Evolutionary conservation across 495 filamentous ascomycete species (phyloP).

Genomic region (Penicillium taxi): DNA sequence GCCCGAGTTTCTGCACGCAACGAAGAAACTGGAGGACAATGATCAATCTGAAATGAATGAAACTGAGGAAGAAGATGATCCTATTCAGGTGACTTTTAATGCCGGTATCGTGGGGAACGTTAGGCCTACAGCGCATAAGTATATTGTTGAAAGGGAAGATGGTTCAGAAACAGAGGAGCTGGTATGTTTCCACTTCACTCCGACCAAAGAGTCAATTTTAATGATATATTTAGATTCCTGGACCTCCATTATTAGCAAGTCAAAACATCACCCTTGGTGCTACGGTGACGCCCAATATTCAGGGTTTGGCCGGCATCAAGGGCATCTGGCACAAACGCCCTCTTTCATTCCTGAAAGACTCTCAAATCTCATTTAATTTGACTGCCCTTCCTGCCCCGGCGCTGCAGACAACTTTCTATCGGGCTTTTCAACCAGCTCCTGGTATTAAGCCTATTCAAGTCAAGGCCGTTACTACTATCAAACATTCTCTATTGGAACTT

Average conservation of each 20-base stretch:
- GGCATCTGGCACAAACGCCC: constrained; percentile 23
- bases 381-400: constrained; percentile 25
- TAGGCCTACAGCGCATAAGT: constrained; percentile 13
- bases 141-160: constrained; percentile 20
- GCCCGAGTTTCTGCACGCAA: constrained; percentile 12
- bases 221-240: constrained; percentile 15
- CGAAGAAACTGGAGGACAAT: constrained; percentile 14
- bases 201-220: not conserved
- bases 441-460: constrained; percentile 31
- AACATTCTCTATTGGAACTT: constrained; percentile 17
- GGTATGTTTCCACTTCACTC: constrained; percentile 18
- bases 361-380: constrained; percentile 18
- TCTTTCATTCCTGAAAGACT: constrained; percentile 26
- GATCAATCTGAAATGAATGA: constrained; percentile 1
- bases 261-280: constrained; percentile 28
- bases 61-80: constrained; percentile 8
- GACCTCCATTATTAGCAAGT: constrained; percentile 22
- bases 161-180: constrained; percentile 15
- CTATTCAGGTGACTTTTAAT: constrained; percentile 25
- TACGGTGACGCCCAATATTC: constrained; percentile 21
- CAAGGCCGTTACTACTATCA: constrained; percentile 20
- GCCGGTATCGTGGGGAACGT: constrained; percentile 27
- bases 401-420: constrained; percentile 23
- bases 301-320: constrained; percentile 19
- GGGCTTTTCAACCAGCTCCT: constrained; percentile 23